Conservation (phyloP, 306 rosid genomes). For the Cucurbita moschata region DNA sequence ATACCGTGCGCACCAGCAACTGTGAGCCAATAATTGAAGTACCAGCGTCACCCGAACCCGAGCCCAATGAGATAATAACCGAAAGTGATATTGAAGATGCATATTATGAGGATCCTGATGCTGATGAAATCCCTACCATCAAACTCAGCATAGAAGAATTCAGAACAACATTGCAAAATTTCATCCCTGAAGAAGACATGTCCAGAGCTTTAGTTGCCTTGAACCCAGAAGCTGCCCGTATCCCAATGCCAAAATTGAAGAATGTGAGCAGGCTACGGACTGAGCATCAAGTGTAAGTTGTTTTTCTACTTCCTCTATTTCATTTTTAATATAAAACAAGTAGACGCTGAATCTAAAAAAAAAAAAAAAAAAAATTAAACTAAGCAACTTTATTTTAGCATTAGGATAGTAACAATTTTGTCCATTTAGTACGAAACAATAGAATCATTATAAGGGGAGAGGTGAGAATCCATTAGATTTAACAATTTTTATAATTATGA, state of each 20-base stretch:
- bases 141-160: constrained; percentile 31
- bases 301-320: neutral
- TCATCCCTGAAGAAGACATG: constrained; percentile 41
- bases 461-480: no score
- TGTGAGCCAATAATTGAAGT: constrained; percentile 88
- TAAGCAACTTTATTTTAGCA: neutral
- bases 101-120: constrained; percentile 49
- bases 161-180: constrained; percentile 22
- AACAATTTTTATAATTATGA: no score
- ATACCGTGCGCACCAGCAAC: constrained; percentile 10
- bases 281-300: constrained; percentile 86
- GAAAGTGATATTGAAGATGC: constrained; percentile 74
- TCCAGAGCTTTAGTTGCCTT: constrained; percentile 77
- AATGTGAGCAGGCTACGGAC: constrained; percentile 73
- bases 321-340: neutral
- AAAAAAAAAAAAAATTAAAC: neutral
- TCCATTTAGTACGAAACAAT: no score
- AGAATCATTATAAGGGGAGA: no score
- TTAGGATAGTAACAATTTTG: neutral
- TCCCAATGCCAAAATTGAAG: constrained; percentile 71
- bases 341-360: neutral
- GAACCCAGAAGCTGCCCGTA: constrained; percentile 37
- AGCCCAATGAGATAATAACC: constrained; percentile 23
- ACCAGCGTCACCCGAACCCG: constrained; percentile 73
- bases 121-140: constrained; percentile 50